Base-by-base conservation (phyloP, 179 eudicot genomes). In the Spergularia azorica region DNA sequence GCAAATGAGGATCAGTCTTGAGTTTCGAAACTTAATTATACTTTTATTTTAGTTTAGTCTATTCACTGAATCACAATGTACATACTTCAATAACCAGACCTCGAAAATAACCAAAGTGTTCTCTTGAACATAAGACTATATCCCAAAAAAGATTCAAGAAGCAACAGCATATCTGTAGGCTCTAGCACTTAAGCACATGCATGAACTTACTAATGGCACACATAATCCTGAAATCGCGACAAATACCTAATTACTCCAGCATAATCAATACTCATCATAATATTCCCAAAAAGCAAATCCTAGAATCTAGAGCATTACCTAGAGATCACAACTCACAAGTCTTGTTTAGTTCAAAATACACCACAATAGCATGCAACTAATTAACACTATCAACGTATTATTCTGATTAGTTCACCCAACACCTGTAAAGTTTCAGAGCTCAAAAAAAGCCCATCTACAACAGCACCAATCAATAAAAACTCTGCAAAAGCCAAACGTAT, bases 31-130 rank as follows among this genome's bases (percentile, higher is more conserved):
- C 20, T 48, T 14, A 18, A 32, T 5, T 13, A 14, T 66, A 14
- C 48, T 11, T 67, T 43, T 16, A 68, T 4, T 20, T 6, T 39
- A 66, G 26, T 17, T 43, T 65, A 50, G n/a, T 65, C 69, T 65
- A 16, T 41, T 66, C 15, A 41, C n/a, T 16, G 63, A 60, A 43
- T 18, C 54, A 50, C 14, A 48, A 48, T 68, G 36, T 50, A n/a
- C 71, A 48, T 48, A 68, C 57, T 63, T 48, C 58, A 36, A 39
- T 20, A 46, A 61, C 38, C 41, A 72, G 5, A n/a, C 67, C 76
- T 46, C 10, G 36, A 73, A 73, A 61, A 55, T 2, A 12, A 16
- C 54, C 7, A 62, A 61, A 18, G 77, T n/a, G 50, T 51, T 62
- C 17, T 52, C 43, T 52, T 32, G 61, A 48, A 55, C 14, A 70